Evolutionary conservation across 2,329 filamentous ascomycete species (phyloP).

Genomic region (Phyllosticta capitalensis): DNA sequence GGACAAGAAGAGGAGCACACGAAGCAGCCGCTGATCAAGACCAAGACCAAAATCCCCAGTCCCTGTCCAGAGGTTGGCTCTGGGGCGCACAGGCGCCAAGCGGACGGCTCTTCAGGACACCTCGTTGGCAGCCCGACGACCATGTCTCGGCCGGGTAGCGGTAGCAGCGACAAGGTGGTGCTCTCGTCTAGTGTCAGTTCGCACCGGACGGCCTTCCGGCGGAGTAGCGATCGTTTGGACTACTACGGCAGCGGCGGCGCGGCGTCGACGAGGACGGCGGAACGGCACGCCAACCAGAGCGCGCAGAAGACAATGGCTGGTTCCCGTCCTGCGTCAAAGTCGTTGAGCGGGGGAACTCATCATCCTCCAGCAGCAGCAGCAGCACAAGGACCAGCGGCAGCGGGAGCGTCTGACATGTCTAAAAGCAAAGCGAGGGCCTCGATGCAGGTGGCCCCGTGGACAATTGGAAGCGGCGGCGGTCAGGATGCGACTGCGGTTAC

Average conservation of each 20-base stretch:
- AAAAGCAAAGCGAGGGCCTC: background rate
- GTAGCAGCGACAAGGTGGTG: background rate
- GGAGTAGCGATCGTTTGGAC: conserved; percentile 2
- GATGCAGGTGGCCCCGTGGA: background rate
- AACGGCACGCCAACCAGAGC: background rate
- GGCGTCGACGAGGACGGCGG: background rate
- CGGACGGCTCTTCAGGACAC: background rate
- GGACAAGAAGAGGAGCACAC: background rate
- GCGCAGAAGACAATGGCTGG: background rate
- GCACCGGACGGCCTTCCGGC: conserved; percentile 3
- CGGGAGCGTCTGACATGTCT: background rate
- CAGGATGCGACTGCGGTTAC: background rate
- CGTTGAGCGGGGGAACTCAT: background rate
- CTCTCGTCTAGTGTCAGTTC: conserved; percentile 9
- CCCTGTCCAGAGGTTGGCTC: background rate
- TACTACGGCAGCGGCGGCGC: background rate
- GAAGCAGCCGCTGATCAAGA: background rate
- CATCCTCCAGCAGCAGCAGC: background rate
- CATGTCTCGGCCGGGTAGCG: background rate
- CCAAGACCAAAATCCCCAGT: conserved; percentile 5
- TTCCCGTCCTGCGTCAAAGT: background rate
- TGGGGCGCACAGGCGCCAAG: background rate
- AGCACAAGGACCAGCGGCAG: background rate
- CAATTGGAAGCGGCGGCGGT: background rate
- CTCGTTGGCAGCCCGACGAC: background rate